Conservation (phyloP, 257 asterid genomes). For the Haberlea rhodopensis region DNA sequence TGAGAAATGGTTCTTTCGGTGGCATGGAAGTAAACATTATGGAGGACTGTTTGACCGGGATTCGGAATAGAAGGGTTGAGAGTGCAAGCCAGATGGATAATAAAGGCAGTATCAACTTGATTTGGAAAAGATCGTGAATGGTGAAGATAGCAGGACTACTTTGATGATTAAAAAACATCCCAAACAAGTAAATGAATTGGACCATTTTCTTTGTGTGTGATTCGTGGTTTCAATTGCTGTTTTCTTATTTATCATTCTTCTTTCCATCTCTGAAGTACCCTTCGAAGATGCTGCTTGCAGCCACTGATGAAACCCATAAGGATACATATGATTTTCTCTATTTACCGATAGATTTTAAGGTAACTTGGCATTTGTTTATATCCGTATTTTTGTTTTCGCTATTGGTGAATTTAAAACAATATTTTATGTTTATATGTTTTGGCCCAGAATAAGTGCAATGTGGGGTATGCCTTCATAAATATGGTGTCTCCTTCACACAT, state of each 20-base stretch:
- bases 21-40: slow-evolving; percentile 26
- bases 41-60: slow-evolving; percentile 34
- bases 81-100: slow-evolving; percentile 46
- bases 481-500: slow-evolving; percentile 64
- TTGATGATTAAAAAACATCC: slow-evolving; percentile 81
- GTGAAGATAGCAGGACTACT: slow-evolving; percentile 71
- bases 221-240: not conserved
- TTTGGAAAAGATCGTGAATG: slow-evolving; percentile 56
- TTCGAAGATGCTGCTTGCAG: slow-evolving; percentile 70
- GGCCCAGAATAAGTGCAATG: slow-evolving; percentile 84
- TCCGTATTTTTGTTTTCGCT: not conserved
- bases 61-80: slow-evolving; percentile 26
- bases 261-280: slow-evolving; percentile 54
- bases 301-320: slow-evolving; percentile 61
- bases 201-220: not conserved
- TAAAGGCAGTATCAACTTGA: slow-evolving; percentile 59
- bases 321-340: slow-evolving; percentile 82
- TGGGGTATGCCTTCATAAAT: slow-evolving; percentile 88
- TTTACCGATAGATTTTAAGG: slow-evolving; percentile 88
- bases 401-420: slow-evolving; percentile 7
- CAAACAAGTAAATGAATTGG: slow-evolving; percentile 61
- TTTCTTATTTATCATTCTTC: not conserved
- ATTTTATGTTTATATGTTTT: slow-evolving; percentile 11
- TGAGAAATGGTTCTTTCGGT: slow-evolving; percentile 33
- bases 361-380: slow-evolving; percentile 14